Base-by-base conservation (phyloP, 2,329 filamentous ascomycete species). In the Aspergillus cejpii region DNA sequence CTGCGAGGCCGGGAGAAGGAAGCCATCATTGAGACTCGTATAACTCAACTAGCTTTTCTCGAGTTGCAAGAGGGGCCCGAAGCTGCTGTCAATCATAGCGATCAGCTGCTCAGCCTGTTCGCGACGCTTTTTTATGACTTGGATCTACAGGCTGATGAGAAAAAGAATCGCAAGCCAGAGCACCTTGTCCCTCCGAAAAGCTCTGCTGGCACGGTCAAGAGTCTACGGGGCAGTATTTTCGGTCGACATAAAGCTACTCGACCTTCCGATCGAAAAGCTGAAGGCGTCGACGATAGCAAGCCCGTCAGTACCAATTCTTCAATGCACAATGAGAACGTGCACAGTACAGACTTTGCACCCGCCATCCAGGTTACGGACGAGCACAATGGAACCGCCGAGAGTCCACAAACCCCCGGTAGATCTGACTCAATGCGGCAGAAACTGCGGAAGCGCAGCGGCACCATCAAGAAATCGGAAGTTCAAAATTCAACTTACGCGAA, bases 1-100 rank as follows among this genome's bases (percentile, higher is more conserved):
- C 87, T 96, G 81, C 84, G 88, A 50, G 80, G 83, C 46, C 80
- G 81, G 20, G 90, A 97, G 61, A 94, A 89, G 61, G 87, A 90
- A 64, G 79, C 80, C 39, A 83, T 98, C 33, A 69, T 98, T n/a
- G 87, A 97, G 65, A 82, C 96, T 49, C 94, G 94, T 65, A 94
- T 97, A 80, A 96, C 91, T 8, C 90, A 97, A 59, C 74, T 98
- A 48, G 78, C 85, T 3, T 76, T 98, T 15, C 68, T 92, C 3
- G 91, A 97, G 66, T 71, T 92, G 12, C 71, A 87, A 3, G 89
- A 96, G 61, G 89, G 89, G 1, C 81, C 89, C 0, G 83, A 87
- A 46, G 80, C 84, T 45, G 91, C 92, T 14, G 87, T 97, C 40
- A 95, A 95, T 61, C 83, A 85, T 48, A 90, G 86, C 61, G 81